Percentiles rank a stretch among this genome's conserved stretches.
Conservation (phyloP, 805 yeast genomes). For the Candida arabinofermentans region DNA sequence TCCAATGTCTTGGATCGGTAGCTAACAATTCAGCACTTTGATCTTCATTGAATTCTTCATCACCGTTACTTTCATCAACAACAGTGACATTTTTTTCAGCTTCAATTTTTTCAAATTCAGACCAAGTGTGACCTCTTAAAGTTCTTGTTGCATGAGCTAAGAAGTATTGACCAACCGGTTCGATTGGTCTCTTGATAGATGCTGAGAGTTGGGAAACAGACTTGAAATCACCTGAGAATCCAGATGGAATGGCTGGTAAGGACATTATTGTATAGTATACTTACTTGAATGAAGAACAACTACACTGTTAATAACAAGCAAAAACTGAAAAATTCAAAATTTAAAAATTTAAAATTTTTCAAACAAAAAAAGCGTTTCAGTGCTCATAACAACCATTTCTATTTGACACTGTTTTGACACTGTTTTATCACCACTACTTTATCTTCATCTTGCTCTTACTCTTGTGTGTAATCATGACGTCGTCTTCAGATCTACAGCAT, state of each 20-base stretch:
- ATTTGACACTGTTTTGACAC: too few relatives aligned
- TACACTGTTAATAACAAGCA: too few relatives aligned
- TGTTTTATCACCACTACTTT: too few relatives aligned
- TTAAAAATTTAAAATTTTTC: not conserved
- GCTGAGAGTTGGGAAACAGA: constrained; percentile 48
- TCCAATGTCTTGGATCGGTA: constrained; percentile 98
- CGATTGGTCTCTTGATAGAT: constrained; percentile 75
- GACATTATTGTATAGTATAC: constrained; percentile 27
- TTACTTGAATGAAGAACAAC: not conserved
- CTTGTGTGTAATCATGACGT: constrained; percentile 14
- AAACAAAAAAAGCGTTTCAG: not conserved
- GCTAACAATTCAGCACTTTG: constrained; percentile 64
- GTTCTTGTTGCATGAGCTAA: constrained; percentile 96
- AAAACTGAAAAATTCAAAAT: not conserved
- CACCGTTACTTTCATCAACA: constrained; percentile 60
- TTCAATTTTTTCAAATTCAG: constrained; percentile 91
- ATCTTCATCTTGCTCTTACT: too few relatives aligned
- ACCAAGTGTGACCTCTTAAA: constrained; percentile 96
- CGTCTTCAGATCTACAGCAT: constrained; percentile 36
- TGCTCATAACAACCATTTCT: not conserved
- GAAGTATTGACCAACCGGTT: constrained; percentile 95
- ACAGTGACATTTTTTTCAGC: constrained; percentile 80
- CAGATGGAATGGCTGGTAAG: constrained; percentile 52
- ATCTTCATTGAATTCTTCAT: constrained; percentile 71
- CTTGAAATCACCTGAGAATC: constrained; percentile 45